A percentile compares a stretch with the other conserved stretches of the same genome.
Conservation (phyloP, 805 yeast species). For the Zygoascus ofunaensis region DNA sequence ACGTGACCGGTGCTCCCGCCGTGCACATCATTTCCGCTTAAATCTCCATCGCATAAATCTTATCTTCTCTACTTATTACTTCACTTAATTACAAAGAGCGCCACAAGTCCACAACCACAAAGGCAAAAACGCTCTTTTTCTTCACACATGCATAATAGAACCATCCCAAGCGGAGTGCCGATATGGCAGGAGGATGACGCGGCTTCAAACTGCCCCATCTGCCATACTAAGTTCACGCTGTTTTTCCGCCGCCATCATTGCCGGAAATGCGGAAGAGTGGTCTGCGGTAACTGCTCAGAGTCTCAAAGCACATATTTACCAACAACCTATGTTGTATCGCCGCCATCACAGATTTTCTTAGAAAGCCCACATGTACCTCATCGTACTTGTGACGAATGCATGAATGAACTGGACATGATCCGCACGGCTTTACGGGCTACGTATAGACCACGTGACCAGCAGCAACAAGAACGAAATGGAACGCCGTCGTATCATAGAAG, state of each 20-base stretch:
- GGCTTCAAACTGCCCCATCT: slow-evolving; percentile 44
- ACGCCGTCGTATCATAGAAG: not conserved
- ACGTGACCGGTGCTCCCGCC: no score
- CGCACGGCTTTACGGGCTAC: slow-evolving; percentile 16
- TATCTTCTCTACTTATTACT: no score
- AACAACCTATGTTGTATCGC: slow-evolving; percentile 47
- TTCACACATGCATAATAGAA: no score
- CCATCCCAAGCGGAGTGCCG: slow-evolving; percentile 28
- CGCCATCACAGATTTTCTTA: slow-evolving; percentile 40
- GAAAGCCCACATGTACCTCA: slow-evolving; percentile 50
- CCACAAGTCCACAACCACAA: no score
- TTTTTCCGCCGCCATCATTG: slow-evolving; percentile 78
- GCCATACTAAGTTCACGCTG: slow-evolving; percentile 44
- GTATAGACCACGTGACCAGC: not conserved
- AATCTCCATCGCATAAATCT: no score
- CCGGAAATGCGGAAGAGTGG: slow-evolving; percentile 63
- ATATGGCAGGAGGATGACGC: slow-evolving; percentile 66
- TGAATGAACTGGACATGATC: slow-evolving; percentile 41
- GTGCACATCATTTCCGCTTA: no score
- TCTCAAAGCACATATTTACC: slow-evolving; percentile 47
- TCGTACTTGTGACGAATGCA: slow-evolving; percentile 70
- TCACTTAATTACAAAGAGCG: no score
- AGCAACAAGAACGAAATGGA: no score
- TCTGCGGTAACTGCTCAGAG: slow-evolving; percentile 60
- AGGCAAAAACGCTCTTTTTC: no score